Conservation (phyloP, 1,284 basidiomycete species). For the Testicularia cyperi region DNA sequence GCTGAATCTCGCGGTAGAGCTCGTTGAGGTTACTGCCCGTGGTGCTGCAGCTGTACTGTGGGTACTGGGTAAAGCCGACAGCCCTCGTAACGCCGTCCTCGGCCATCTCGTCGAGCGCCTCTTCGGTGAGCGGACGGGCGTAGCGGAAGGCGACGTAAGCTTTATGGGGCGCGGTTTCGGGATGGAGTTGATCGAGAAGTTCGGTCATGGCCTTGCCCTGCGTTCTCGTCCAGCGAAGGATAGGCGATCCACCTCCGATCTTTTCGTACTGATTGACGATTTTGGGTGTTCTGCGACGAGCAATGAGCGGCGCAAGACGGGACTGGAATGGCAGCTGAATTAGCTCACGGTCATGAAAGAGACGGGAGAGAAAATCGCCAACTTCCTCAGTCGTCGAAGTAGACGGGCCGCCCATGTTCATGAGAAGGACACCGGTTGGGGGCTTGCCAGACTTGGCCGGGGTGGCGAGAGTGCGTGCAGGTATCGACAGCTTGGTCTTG, state of each 20-base stretch:
- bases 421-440: conserved; percentile 80
- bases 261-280: conserved; percentile 92
- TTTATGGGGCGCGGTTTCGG: conserved; percentile 91
- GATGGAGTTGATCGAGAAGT: conserved; percentile 88
- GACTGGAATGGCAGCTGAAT: conserved; percentile 90
- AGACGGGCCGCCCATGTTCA: conserved; percentile 94
- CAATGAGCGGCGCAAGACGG: conserved; percentile 83
- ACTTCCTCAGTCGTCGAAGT: conserved; percentile 66
- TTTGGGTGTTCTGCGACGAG: conserved; percentile 83
- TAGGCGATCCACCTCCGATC: conserved; percentile 98
- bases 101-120: conserved; percentile 80
- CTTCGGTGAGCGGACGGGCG: conserved; percentile 82
- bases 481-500: conserved; percentile 5
- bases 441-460: conserved; percentile 17
- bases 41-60: conserved; percentile 97
- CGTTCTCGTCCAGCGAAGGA: conserved; percentile 81
- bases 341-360: conserved; percentile 92
- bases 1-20: conserved; percentile 69
- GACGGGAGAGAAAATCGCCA: conserved; percentile 77
- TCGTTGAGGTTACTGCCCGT: conserved; percentile 97
- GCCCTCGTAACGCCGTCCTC: conserved; percentile 88
- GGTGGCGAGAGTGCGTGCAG: conserved; percentile 19
- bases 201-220: conserved; percentile 89
- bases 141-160: conserved; percentile 73
- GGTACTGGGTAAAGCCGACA: conserved; percentile 96